These are phyloP conservation scores for Arthrobotrys conoides DNA, from an alignment of 2,329 filamentous ascomycete genomes.

Conservation along the genomic window DNA sequence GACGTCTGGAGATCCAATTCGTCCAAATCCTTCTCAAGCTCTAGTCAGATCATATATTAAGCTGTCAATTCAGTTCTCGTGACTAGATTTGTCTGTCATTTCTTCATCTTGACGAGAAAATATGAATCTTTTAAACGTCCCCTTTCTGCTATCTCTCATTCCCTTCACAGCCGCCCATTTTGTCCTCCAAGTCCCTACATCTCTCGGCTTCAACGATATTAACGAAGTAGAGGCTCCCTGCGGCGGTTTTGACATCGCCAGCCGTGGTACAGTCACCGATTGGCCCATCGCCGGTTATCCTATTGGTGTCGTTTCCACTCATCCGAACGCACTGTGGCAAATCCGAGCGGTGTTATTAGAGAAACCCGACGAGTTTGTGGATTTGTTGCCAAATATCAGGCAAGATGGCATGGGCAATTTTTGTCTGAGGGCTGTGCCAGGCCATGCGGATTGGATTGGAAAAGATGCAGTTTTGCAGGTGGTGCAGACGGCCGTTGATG, in stretches of 20 bases:
- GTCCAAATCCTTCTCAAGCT: too few species aligned
- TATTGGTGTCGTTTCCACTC: constrained; percentile 36
- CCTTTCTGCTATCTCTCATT: background rate
- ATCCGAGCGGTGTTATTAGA: constrained; percentile 34
- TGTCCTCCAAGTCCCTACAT: constrained; percentile 28
- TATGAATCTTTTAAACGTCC: too few species aligned
- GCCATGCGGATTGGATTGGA: constrained; percentile 29
- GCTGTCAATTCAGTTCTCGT: too few species aligned
- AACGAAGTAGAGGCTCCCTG: constrained; percentile 28
- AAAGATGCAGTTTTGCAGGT: constrained; percentile 41
- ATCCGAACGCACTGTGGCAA: constrained; percentile 31
- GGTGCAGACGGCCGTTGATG: constrained; percentile 35
- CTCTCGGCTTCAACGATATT: constrained; percentile 35
- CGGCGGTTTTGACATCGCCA: constrained; percentile 42
- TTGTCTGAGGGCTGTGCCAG: constrained; percentile 25
- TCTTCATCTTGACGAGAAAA: too few species aligned
- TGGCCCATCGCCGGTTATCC: constrained; percentile 36
- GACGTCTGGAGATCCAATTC: background rate
- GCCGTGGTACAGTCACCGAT: constrained; percentile 22
- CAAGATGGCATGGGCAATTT: constrained; percentile 34
- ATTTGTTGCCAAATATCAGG: constrained; percentile 35
- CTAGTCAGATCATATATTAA: too few species aligned
- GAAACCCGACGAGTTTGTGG: constrained; percentile 29
- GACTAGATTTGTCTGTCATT: too few species aligned
- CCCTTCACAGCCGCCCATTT: constrained; percentile 3